phyloP scores from a whole-genome alignment of 768 basidiomycete genomes.

The Hericium coralloides region DNA sequence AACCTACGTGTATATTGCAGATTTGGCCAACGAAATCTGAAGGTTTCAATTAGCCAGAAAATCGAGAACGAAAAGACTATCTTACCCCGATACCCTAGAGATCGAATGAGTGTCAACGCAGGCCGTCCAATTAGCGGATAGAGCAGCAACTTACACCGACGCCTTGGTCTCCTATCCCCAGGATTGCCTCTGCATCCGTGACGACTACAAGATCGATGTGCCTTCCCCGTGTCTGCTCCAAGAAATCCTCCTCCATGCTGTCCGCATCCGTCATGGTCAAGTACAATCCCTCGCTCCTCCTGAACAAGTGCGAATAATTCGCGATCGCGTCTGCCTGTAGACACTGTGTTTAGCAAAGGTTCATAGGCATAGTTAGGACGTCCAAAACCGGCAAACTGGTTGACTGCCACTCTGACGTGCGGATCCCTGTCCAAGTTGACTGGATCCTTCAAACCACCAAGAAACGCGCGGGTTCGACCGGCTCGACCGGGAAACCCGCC shows the following conservation, averaged over 20 bases:
- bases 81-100: constrained; percentile 29
- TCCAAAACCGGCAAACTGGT: no score
- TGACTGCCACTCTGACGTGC: no score
- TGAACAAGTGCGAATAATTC: constrained; percentile 77
- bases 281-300: constrained; percentile 71
- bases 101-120: neutral
- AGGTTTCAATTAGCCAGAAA: neutral
- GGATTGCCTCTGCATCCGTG: constrained; percentile 78
- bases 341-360: neutral
- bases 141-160: constrained; percentile 45
- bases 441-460: no score
- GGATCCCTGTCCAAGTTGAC: no score
- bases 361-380: no score
- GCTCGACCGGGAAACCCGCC: no score
- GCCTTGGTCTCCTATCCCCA: constrained; percentile 71
- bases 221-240: constrained; percentile 52
- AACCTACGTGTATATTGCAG: constrained; percentile 63
- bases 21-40: constrained; percentile 71
- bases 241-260: constrained; percentile 67
- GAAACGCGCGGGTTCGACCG: no score
- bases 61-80: neutral
- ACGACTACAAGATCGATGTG: constrained; percentile 75
- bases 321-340: constrained; percentile 70
- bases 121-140: neutral
- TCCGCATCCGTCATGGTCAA: constrained; percentile 53